Evolutionary conservation across 2,329 filamentous ascomycete genomes (phyloP), one percentile per base, ranked within the genome.

Genomic region (Leptosphaerulina australis): DNA sequence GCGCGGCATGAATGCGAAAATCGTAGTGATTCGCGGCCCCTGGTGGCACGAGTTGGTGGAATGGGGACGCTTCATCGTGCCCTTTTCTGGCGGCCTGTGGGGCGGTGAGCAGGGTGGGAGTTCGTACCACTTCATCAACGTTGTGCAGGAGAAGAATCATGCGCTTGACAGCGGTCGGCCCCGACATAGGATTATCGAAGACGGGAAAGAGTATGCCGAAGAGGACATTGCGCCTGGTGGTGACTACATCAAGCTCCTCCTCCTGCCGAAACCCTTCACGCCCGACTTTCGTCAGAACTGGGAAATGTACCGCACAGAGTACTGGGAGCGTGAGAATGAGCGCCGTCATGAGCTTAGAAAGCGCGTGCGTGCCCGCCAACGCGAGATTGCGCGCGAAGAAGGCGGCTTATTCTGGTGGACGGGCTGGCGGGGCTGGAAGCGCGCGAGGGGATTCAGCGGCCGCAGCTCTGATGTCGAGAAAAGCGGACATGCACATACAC

Each of bases 261-360:
- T 99, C 6, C 82, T 97, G 9, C 91, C 94, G 1, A 99, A 99
- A 70, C 91, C 92, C 0, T 99, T 99, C 68, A 95, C 90, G 5
- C 88, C 94, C 0, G 91, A 90, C 36, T 99, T 99, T 67, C 83
- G 94, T 15, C 92, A 97, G 71, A 96, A 96, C 59, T 99, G 94
- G 94, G 94, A 99, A 68, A 81, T 93, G 12, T 99, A 95, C 74
- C 83, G 94, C 44, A 86, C 88, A 25, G 92, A 97, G 53, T 99
- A 97, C 74, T 99, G 94, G 94, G 93, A 97, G 63, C 87, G 87
- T 54, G 94, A 99, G 72, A 99, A 99, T 68, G 91, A 96, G 71
- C 86, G 93, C 2, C 85, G 94, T 10, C 83, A 87, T 2, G 76
- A 88, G 49, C 77, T 97, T 18, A 82, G 90, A 17, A 76, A 81